phyloP scores from a whole-genome alignment of 495 filamentous ascomycete species.

The Aspergillus bertholletiae region DNA sequence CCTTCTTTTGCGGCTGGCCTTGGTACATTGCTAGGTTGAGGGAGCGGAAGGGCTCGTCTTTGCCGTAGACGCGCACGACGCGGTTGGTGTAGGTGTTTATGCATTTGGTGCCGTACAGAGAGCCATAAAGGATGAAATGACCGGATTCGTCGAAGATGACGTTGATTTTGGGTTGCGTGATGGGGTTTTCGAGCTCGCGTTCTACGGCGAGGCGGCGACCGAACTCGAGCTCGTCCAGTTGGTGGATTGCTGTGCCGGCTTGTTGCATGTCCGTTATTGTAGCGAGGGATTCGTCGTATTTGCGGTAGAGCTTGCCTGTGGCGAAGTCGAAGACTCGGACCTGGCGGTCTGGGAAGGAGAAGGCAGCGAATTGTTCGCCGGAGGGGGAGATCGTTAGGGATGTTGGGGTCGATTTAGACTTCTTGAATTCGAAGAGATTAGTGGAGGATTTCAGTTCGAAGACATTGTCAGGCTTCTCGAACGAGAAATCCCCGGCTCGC shows the following conservation, averaged over 20 bases:
- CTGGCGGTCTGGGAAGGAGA: constrained; percentile 91
- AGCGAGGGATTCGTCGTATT: constrained; percentile 88
- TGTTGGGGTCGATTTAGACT: constrained; percentile 79
- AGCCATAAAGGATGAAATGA: constrained; percentile 92
- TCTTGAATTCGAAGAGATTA: constrained; percentile 95
- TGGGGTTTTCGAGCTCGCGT: constrained; percentile 71
- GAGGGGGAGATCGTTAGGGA: constrained; percentile 86
- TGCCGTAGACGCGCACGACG: constrained; percentile 81
- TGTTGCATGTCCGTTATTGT: constrained; percentile 93
- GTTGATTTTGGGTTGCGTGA: constrained; percentile 69
- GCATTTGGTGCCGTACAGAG: constrained; percentile 84
- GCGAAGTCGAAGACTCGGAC: constrained; percentile 91
- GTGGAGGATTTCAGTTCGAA: constrained; percentile 91
- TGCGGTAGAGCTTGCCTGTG: constrained; percentile 80
- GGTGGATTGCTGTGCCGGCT: constrained; percentile 73
- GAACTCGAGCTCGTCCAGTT: constrained; percentile 86
- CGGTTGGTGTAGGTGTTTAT: constrained; percentile 93
- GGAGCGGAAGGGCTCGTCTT: constrained; percentile 82
- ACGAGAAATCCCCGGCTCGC: constrained; percentile 66
- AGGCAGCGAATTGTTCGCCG: constrained; percentile 78
- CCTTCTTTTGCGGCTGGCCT: constrained; percentile 88
- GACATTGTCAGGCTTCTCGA: constrained; percentile 88
- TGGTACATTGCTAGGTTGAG: constrained; percentile 89
- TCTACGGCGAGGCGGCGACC: constrained; percentile 85
- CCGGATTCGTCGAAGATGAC: constrained; percentile 95